Conservation (phyloP, 176 grass and related monocot species). For the Elymus sibiricus region DNA sequence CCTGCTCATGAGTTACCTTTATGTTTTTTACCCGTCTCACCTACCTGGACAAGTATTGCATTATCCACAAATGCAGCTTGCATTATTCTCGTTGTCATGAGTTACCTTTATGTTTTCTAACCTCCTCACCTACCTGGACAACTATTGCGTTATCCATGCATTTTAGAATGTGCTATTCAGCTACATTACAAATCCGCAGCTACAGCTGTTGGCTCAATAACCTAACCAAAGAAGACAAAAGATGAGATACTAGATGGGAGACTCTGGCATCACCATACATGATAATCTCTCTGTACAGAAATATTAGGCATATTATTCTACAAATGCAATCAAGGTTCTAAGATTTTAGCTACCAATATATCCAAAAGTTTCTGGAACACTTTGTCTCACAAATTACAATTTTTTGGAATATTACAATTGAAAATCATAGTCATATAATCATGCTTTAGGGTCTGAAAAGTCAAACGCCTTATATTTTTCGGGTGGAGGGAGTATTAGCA, state of each 20-base stretch:
- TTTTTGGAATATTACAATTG: not conserved
- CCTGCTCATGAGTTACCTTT: not conserved
- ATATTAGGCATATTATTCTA: not conserved
- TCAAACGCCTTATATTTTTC: not conserved
- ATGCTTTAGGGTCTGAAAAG: not conserved
- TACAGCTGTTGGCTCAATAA: not conserved
- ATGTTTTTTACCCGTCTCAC: not conserved
- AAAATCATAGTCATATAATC: not conserved
- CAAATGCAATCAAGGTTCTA: not conserved
- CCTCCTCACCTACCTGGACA: not conserved
- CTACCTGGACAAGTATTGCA: not conserved
- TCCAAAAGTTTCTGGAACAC: not conserved
- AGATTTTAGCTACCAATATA: not conserved
- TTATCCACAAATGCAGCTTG: slow-evolving; percentile 5
- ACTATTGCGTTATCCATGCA: not conserved
- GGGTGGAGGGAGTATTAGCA: not conserved
- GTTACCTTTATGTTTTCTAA: not conserved
- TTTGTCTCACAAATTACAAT: not conserved
- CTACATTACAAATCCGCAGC: not conserved
- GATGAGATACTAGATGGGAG: not conserved
- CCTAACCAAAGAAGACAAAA: not conserved
- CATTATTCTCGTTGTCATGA: not conserved
- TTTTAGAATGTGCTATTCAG: slow-evolving; percentile 1
- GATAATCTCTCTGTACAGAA: not conserved
- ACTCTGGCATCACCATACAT: not conserved